These are phyloP conservation scores for Hibiscus syriacus DNA, from an alignment of 345 rosid species.

Conservation along the genomic window DNA sequence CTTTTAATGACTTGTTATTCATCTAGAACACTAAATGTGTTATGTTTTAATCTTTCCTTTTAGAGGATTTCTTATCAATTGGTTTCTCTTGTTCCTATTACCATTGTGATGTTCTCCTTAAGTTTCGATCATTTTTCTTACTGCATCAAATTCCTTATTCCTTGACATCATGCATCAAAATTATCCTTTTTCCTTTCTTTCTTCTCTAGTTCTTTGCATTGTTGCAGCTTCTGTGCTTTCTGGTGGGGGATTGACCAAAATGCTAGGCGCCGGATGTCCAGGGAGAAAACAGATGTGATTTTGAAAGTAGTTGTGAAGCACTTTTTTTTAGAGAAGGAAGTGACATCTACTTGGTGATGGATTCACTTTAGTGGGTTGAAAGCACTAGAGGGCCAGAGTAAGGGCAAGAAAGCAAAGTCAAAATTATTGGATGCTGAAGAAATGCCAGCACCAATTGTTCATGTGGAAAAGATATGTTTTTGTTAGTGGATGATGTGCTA, in stretches of 20 bases:
- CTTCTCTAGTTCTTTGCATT: slow-evolving; percentile 3
- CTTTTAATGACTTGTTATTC: background rate
- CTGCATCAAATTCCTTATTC: background rate
- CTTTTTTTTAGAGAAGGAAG: slow-evolving; percentile 89
- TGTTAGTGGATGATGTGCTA: slow-evolving; percentile 77
- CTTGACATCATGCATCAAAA: background rate
- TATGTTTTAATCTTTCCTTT: background rate
- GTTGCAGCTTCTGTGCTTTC: slow-evolving; percentile 72
- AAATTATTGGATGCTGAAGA: slow-evolving; percentile 53
- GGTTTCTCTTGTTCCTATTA: slow-evolving; percentile 6
- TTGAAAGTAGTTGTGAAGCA: slow-evolving; percentile 79
- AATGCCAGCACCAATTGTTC: slow-evolving; percentile 69
- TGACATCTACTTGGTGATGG: slow-evolving; percentile 96
- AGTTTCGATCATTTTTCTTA: background rate
- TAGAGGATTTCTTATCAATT: background rate
- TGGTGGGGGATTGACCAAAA: slow-evolving; percentile 78
- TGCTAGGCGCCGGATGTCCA: slow-evolving; percentile 63
- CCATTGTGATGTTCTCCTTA: background rate
- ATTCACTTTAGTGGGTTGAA: slow-evolving; percentile 94
- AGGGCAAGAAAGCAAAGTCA: slow-evolving; percentile 48
- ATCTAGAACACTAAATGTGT: background rate
- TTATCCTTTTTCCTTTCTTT: background rate
- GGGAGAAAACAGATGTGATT: slow-evolving; percentile 72
- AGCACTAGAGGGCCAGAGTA: slow-evolving; percentile 84
- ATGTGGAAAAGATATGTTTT: slow-evolving; percentile 65